These are phyloP conservation scores for Penicillium daleae DNA, from an alignment of 495 filamentous ascomycete genomes.

Conservation along the genomic window DNA sequence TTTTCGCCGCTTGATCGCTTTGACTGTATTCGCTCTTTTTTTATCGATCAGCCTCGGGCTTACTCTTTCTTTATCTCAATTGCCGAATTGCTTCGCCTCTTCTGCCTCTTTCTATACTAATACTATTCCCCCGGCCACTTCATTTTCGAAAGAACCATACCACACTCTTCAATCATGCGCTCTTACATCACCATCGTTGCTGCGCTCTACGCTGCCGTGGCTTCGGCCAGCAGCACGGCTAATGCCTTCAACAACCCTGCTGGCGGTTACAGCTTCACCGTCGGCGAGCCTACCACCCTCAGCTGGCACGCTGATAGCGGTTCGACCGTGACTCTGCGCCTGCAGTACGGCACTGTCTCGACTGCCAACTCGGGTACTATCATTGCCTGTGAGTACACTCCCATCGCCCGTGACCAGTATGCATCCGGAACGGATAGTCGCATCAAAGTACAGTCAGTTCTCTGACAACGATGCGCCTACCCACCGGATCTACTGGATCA, in stretches of 20 bases:
- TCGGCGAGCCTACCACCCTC: constrained; percentile 55
- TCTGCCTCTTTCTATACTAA: constrained; percentile 3
- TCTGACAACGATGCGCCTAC: not conserved
- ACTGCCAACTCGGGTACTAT: constrained; percentile 47
- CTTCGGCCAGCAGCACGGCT: constrained; percentile 33
- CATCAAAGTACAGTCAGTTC: not conserved
- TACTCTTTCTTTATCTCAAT: not conserved
- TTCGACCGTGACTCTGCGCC: constrained; percentile 56
- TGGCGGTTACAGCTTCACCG: constrained; percentile 49
- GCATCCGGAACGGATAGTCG: not conserved
- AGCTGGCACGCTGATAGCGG: constrained; percentile 58
- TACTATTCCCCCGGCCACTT: constrained; percentile 2
- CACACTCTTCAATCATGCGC: constrained; percentile 45
- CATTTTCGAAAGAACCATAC: not conserved
- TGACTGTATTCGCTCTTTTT: constrained; percentile 13
- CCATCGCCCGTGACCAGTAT: not conserved
- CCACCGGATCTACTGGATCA: not conserved
- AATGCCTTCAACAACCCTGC: constrained; percentile 61
- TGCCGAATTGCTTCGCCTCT: too few species aligned
- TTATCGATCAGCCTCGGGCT: not conserved
- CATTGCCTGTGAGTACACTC: constrained; percentile 56
- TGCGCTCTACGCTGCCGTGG: constrained; percentile 46
- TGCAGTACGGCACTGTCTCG: constrained; percentile 54
- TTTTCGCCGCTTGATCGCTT: constrained; percentile 10
- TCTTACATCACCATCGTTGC: constrained; percentile 41